phyloP scores from a whole-genome alignment of 495 filamentous ascomycete species.

The Podospora pseudocomata region DNA sequence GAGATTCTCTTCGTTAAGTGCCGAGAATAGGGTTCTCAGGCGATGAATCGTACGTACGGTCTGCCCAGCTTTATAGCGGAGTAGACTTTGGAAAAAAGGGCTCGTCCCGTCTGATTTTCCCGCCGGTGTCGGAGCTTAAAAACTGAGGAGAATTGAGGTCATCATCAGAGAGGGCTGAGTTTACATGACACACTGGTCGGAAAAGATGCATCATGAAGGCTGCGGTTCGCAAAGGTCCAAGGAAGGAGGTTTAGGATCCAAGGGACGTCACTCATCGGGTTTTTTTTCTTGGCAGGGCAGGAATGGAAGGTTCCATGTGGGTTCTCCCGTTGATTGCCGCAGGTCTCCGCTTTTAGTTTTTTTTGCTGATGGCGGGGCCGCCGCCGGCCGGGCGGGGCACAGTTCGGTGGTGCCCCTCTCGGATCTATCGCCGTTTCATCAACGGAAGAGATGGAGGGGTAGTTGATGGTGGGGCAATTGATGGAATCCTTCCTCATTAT shows the following conservation, averaged over 20 bases:
- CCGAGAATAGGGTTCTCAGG: not conserved
- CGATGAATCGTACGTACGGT: not conserved
- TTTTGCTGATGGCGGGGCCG: not conserved
- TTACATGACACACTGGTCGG: not conserved
- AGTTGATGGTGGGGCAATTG: no score
- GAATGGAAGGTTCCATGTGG: constrained; percentile 12
- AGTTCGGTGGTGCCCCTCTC: constrained; percentile 1
- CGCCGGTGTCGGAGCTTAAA: not conserved
- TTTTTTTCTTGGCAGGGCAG: not conserved
- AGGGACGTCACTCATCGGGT: not conserved
- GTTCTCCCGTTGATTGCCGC: constrained; percentile 13
- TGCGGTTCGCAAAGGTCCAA: not conserved
- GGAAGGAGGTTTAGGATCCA: not conserved
- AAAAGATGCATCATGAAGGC: not conserved
- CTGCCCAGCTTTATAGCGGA: not conserved
- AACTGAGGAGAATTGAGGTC: not conserved
- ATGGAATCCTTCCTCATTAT: not conserved
- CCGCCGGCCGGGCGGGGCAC: not conserved
- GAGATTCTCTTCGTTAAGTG: not conserved
- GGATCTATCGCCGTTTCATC: not conserved
- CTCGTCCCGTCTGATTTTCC: not conserved
- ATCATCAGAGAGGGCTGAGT: not conserved
- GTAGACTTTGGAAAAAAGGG: not conserved
- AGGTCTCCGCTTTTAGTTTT: not conserved
- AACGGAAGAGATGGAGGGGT: not conserved